These are phyloP conservation scores for Sisymbrium irio DNA, from an alignment of 345 rosid species.

Conservation along the genomic window DNA sequence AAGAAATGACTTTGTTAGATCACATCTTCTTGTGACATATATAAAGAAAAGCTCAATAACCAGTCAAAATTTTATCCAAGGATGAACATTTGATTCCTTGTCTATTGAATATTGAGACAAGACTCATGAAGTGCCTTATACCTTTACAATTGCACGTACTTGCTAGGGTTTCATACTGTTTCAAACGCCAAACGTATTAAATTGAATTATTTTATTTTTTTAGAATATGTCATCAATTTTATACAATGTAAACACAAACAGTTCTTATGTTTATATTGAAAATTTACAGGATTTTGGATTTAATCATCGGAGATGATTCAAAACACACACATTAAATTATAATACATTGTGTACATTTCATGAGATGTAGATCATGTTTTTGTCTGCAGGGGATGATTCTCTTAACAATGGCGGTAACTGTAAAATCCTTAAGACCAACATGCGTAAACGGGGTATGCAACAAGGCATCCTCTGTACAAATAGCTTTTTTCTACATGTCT, in stretches of 20 bases:
- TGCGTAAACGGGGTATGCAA: conserved; percentile 65
- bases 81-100: neutral
- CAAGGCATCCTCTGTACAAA: conserved; percentile 67
- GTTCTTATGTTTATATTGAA: neutral
- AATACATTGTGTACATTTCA: too few species aligned
- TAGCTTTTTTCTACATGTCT: conserved; percentile 64
- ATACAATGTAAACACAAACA: neutral
- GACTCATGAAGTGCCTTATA: conserved; percentile 15
- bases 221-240: neutral
- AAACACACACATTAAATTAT: too few species aligned
- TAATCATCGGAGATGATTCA: neutral
- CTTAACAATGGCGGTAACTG: conserved; percentile 69
- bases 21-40: neutral
- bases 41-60: neutral
- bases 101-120: neutral
- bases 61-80: neutral
- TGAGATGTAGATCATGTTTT: neutral
- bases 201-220: neutral
- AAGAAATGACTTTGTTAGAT: conserved; percentile 5
- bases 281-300: neutral
- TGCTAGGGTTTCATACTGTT: neutral
- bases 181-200: neutral
- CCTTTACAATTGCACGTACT: neutral
- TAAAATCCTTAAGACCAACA: conserved; percentile 59
- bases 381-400: conserved; percentile 77